These are phyloP conservation scores for Thalassiosira sp. DNA, from an alignment of 352 stramenopile species.

Conservation along the genomic window DNA sequence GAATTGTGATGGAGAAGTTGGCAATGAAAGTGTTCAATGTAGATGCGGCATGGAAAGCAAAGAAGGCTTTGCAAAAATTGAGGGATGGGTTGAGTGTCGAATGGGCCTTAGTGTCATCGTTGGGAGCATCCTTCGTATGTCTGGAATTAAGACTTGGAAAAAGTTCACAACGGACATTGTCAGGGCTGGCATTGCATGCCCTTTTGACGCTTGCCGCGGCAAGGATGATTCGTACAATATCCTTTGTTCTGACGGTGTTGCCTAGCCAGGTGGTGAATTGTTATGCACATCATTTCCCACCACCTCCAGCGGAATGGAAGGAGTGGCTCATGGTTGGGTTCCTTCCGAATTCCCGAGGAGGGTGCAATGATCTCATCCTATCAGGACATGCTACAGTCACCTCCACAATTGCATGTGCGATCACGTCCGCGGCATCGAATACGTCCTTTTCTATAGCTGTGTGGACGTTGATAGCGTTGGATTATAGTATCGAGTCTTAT, in stretches of 20 bases:
- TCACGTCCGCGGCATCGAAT: slow-evolving; percentile 55
- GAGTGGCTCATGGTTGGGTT: slow-evolving; percentile 71
- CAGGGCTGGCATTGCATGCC: slow-evolving; percentile 45
- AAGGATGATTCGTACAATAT: slow-evolving; percentile 65
- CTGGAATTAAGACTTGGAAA: slow-evolving; percentile 51
- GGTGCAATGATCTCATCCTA: slow-evolving; percentile 81
- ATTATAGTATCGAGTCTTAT: slow-evolving; percentile 78
- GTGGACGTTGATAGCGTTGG: slow-evolving; percentile 69
- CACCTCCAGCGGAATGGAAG: slow-evolving; percentile 55
- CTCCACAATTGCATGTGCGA: slow-evolving; percentile 63
- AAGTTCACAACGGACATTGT: slow-evolving; percentile 45
- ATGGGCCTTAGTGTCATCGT: slow-evolving; percentile 62
- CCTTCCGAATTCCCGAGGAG: slow-evolving; percentile 61
- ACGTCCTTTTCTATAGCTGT: slow-evolving; percentile 58
- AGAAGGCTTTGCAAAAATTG: slow-evolving; percentile 57
- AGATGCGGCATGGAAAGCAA: slow-evolving; percentile 24
- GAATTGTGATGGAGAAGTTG: slow-evolving; percentile 57
- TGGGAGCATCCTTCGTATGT: slow-evolving; percentile 54
- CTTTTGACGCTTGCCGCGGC: slow-evolving; percentile 56
- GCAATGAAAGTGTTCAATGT: slow-evolving; percentile 49
- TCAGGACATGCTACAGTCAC: slow-evolving; percentile 74
- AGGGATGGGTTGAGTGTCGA: slow-evolving; percentile 71
- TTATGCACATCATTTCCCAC: slow-evolving; percentile 69
- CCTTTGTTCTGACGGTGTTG: slow-evolving; percentile 73
- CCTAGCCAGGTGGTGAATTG: slow-evolving; percentile 65